These are phyloP conservation scores for Capsicum chinense DNA, from an alignment of 257 asterid genomes.

Conservation along the genomic window DNA sequence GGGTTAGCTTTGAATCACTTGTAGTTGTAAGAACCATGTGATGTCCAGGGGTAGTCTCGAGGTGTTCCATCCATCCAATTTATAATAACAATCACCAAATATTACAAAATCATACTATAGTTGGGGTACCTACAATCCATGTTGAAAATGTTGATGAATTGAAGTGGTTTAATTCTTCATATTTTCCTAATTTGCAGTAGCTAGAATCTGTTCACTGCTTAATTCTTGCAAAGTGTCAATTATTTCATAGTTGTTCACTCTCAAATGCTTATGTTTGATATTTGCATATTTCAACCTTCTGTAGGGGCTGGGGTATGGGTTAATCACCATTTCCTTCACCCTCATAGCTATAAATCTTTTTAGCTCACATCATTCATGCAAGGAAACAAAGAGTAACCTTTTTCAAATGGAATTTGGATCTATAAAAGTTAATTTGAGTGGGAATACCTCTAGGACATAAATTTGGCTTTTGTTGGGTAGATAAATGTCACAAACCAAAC, in stretches of 20 bases:
- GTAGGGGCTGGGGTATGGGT: not conserved
- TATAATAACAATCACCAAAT: not conserved
- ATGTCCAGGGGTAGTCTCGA: too few species aligned
- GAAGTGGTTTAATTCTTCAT: conserved; percentile 96
- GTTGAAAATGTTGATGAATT: conserved; percentile 97
- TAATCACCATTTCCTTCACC: not conserved
- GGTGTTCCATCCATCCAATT: not conserved
- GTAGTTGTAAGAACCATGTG: too few species aligned
- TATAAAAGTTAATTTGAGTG: not conserved
- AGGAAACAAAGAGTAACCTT: not conserved
- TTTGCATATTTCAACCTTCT: not conserved
- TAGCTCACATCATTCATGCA: not conserved
- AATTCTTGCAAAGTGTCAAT: too few species aligned
- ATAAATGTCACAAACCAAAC: not conserved
- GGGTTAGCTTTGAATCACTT: too few species aligned
- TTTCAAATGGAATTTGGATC: not conserved
- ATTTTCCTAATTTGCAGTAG: conserved; percentile 89
- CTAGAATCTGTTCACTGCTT: conserved; percentile 58
- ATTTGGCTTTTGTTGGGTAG: not conserved
- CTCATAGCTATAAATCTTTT: not conserved
- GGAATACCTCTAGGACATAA: not conserved
- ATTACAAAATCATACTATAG: not conserved
- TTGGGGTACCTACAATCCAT: conserved; percentile 55
- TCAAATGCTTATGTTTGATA: not conserved
- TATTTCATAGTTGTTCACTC: not conserved